Conservation (phyloP, 78 protist genomes). For the Dictyostelium intermedium region DNA sequence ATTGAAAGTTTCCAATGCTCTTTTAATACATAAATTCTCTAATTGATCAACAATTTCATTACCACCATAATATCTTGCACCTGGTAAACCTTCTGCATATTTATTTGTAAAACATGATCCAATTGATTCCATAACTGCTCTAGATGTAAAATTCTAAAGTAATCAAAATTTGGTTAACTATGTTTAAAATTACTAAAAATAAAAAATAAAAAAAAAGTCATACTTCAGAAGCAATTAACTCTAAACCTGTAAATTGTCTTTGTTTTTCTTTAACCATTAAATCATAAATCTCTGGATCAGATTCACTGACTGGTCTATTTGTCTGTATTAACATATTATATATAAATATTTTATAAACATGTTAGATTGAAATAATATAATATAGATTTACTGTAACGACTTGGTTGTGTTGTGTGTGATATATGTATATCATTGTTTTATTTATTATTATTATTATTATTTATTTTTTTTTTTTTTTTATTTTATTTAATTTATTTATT, state of each 20-base stretch:
- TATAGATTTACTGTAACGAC: neutral
- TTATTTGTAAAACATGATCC: conserved; percentile 99
- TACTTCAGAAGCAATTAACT: conserved; percentile 98
- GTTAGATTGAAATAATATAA: neutral
- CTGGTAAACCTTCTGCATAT: conserved; percentile 99
- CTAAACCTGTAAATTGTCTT: conserved; percentile 97
- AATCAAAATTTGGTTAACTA: neutral
- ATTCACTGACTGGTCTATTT: conserved; percentile 64
- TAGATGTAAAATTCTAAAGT: conserved; percentile 96
- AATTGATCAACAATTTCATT: conserved; percentile 96
- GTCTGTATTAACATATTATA: conserved; percentile 2
- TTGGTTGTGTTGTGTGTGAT: neutral
- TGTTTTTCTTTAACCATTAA: conserved; percentile 93
- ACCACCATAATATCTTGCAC: conserved; percentile 98
- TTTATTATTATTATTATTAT: no score
- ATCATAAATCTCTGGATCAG: conserved; percentile 95
- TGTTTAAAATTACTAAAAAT: no score
- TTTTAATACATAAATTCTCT: conserved; percentile 93
- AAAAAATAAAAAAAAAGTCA: neutral
- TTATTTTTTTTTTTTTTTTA: neutral
- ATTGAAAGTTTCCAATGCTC: conserved; percentile 96
- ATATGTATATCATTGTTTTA: no score
- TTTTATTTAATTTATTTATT: neutral
- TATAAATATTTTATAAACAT: neutral
- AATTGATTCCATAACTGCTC: conserved; percentile 98